These are phyloP conservation scores for Lithospermum erythrorhizon DNA, from an alignment of 257 asterid genomes.

Conservation along the genomic window DNA sequence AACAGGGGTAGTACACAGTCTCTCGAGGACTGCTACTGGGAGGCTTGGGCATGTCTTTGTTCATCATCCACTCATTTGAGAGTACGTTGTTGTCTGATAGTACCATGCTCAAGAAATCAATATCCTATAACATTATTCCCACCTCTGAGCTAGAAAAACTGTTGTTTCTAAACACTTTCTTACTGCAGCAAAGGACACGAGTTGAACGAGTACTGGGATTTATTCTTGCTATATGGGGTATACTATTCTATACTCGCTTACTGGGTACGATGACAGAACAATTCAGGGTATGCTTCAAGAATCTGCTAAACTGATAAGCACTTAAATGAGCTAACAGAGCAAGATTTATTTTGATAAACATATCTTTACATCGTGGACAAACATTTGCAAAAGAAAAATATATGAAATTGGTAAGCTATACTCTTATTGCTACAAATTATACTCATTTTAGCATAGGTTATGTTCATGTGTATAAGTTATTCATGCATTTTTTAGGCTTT, in stretches of 20 bases:
- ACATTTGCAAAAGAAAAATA: no score
- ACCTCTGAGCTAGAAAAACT: slow-evolving; percentile 7
- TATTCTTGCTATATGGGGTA: slow-evolving; percentile 95
- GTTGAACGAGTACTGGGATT: slow-evolving; percentile 87
- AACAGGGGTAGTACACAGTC: slow-evolving; percentile 60
- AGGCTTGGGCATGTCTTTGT: slow-evolving; percentile 98
- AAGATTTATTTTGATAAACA: no score
- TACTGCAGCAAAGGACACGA: slow-evolving; percentile 90
- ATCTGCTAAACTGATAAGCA: slow-evolving; percentile 6
- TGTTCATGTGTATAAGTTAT: no score
- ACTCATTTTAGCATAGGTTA: no score
- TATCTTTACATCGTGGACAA: no score
- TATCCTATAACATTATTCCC: no score
- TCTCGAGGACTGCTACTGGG: slow-evolving; percentile 98
- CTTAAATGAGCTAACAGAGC: slow-evolving; percentile 7
- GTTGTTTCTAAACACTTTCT: slow-evolving; percentile 12
- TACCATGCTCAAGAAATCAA: not conserved
- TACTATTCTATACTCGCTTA: slow-evolving; percentile 83
- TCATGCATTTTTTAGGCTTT: no score
- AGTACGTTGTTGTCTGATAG: slow-evolving; percentile 47
- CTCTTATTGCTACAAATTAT: no score
- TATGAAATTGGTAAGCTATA: no score
- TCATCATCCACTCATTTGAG: slow-evolving; percentile 95
- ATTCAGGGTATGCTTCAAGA: slow-evolving; percentile 60
- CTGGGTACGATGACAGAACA: slow-evolving; percentile 98